These are phyloP conservation scores for Borealophlyctis nickersoniae DNA, from an alignment of 192 early-diverging fungal species.

Conservation along the genomic window DNA sequence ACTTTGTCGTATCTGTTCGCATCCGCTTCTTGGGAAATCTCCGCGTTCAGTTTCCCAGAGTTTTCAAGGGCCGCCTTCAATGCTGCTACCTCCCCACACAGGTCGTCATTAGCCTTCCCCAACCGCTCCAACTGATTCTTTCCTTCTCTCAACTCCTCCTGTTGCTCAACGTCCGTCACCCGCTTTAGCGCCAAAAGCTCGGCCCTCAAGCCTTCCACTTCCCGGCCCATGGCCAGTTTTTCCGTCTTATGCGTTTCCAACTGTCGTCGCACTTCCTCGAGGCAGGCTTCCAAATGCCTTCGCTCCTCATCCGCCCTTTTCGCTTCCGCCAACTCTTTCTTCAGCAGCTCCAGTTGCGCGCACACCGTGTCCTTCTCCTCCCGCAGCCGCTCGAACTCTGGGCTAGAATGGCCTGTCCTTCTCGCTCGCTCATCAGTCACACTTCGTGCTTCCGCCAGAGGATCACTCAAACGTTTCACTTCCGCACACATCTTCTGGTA, in stretches of 20 bases:
- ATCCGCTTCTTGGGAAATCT: no score
- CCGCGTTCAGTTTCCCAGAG: no score
- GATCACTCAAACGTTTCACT: no score
- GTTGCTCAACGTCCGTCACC: no score
- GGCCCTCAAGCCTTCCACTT: neutral
- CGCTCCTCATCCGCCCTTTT: neutral
- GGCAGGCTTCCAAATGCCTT: neutral
- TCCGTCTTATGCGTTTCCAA: neutral
- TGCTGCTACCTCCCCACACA: no score
- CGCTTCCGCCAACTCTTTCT: neutral
- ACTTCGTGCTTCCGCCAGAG: no score
- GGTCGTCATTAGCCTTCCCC: no score
- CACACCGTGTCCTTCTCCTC: neutral
- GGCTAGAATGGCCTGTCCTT: neutral
- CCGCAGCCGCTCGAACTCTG: neutral
- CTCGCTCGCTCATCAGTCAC: neutral
- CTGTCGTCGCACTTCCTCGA: neutral
- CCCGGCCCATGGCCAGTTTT: neutral
- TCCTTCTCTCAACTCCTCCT: no score
- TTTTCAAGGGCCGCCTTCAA: no score
- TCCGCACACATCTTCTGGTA: neutral
- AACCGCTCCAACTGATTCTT: no score
- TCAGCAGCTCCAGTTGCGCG: neutral
- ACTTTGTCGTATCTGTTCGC: no score
- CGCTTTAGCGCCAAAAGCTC: neutral